Conservation (phyloP, 495 filamentous ascomycete genomes). For the Oleoguttula mirabilis region DNA sequence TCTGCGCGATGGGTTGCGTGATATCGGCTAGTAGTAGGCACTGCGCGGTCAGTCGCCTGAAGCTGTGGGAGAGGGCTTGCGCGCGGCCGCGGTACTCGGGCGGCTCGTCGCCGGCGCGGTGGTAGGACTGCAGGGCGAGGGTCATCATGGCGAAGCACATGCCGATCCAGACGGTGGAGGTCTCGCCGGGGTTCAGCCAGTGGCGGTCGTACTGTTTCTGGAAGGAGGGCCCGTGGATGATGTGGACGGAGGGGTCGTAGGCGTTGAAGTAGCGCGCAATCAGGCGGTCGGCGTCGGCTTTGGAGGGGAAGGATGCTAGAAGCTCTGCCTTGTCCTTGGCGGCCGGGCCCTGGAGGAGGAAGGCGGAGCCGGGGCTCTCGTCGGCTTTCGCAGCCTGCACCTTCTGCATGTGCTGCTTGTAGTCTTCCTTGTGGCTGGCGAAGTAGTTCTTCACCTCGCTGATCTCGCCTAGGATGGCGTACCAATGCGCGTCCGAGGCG, state of each 20-base stretch:
- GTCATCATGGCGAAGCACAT: constrained; percentile 80
- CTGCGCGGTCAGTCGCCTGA: constrained; percentile 71
- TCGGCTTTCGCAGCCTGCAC: constrained; percentile 51
- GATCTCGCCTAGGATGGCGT: constrained; percentile 79
- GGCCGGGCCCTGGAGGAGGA: constrained; percentile 61
- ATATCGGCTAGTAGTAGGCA: constrained; percentile 81
- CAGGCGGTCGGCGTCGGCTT: constrained; percentile 68
- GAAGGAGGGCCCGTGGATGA: constrained; percentile 79
- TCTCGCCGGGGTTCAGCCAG: constrained; percentile 73
- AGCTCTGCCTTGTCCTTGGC: constrained; percentile 62
- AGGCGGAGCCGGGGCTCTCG: constrained; percentile 34
- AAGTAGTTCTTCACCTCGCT: constrained; percentile 91
- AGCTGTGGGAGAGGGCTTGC: constrained; percentile 59
- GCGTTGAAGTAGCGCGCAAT: constrained; percentile 61
- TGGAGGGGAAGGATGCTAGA: constrained; percentile 64
- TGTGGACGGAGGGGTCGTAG: constrained; percentile 63
- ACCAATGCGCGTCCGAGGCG: constrained; percentile 89
- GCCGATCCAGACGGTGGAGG: constrained; percentile 78
- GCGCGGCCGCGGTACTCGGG: constrained; percentile 51
- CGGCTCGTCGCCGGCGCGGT: constrained; percentile 81
- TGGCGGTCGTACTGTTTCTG: constrained; percentile 74
- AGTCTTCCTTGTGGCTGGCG: constrained; percentile 52
- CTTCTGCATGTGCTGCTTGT: constrained; percentile 48
- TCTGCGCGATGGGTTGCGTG: constrained; percentile 70
- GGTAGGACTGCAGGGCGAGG: constrained; percentile 82